These are phyloP conservation scores for Scedosporium minutisporum DNA, from an alignment of 2,329 filamentous ascomycete genomes.

Conservation along the genomic window DNA sequence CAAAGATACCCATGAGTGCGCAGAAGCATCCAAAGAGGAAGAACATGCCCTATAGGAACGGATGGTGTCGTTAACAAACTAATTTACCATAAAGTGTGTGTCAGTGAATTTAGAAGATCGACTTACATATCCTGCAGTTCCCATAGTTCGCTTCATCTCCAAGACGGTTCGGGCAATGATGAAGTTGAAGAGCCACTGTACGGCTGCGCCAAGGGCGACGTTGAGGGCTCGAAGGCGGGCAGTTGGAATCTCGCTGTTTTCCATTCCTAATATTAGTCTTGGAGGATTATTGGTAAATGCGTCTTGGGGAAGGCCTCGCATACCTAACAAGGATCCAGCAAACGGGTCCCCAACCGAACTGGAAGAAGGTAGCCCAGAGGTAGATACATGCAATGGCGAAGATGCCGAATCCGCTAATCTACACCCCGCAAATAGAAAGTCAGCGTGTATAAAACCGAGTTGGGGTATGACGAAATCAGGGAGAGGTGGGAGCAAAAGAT, in stretches of 20 bases:
- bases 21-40: conserved; percentile 61
- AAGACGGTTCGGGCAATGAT: conserved; percentile 47
- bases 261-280: neutral
- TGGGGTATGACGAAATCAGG: neutral
- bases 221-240: conserved; percentile 57
- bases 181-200: conserved; percentile 68
- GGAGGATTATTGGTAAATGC: too few relatives aligned
- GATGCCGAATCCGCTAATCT: conserved; percentile 56
- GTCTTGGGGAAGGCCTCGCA: neutral
- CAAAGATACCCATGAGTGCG: conserved; percentile 54
- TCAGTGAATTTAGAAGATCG: neutral
- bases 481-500: neutral
- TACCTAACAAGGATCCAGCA: conserved; percentile 58
- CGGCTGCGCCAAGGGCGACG: conserved; percentile 57
- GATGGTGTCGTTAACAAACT: neutral
- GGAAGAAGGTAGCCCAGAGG: conserved; percentile 60
- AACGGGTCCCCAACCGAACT: conserved; percentile 61
- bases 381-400: conserved; percentile 63
- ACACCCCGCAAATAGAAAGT: neutral
- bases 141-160: conserved; percentile 25
- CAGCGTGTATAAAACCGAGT: neutral
- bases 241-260: conserved; percentile 53
- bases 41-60: conserved; percentile 45
- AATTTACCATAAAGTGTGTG: too few relatives aligned
- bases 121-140: conserved; percentile 29